These are phyloP conservation scores for Schizosaccharomyces octosporus DNA, from an alignment of 805 yeast species.

Conservation along the genomic window DNA sequence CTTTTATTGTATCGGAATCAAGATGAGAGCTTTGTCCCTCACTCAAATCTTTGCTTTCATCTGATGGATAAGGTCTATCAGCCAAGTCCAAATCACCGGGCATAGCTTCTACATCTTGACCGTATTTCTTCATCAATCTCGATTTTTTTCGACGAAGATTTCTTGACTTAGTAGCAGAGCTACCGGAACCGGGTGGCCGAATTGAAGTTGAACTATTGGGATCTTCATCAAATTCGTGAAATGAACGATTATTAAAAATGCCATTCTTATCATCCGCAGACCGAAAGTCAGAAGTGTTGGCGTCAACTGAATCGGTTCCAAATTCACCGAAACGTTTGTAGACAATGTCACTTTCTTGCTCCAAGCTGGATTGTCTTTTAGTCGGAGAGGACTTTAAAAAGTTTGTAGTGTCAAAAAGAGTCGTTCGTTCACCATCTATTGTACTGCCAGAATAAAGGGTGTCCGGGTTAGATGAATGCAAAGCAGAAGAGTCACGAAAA, in stretches of 20 bases:
- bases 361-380: no score
- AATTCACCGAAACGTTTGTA: no score
- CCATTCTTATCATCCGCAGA: background rate
- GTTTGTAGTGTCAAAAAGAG: background rate
- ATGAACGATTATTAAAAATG: background rate
- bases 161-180: background rate
- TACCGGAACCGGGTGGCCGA: background rate
- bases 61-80: no score
- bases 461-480: background rate
- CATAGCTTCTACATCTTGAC: background rate
- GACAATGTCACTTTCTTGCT: no score
- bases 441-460: background rate
- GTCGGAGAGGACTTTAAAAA: no score
- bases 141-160: background rate
- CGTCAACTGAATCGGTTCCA: no score
- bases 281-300: background rate
- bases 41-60: no score
- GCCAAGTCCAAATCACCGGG: no score
- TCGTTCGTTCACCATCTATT: background rate
- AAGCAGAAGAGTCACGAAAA: background rate
- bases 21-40: no score
- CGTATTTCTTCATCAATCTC: background rate
- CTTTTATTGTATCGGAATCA: no score
- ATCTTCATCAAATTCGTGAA: background rate
- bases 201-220: background rate